phyloP scores from a whole-genome alignment of 1,284 basidiomycete species.

The Wolfiporia cocos region DNA sequence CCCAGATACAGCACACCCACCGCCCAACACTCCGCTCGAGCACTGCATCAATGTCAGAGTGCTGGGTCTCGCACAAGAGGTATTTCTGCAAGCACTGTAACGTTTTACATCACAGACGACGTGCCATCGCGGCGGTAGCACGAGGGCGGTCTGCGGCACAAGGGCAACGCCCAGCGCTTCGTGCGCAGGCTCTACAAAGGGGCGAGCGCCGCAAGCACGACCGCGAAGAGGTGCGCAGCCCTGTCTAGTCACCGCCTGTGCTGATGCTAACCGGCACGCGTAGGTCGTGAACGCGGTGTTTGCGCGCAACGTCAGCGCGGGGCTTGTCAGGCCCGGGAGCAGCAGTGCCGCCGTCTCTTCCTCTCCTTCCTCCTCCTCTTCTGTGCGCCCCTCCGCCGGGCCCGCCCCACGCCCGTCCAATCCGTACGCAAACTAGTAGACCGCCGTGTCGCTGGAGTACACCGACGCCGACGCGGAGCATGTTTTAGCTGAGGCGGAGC shows the following conservation, averaged over 20 bases:
- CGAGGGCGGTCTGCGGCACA: slow-evolving; percentile 90
- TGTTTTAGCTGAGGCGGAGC: slow-evolving; percentile 49
- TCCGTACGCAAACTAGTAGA: slow-evolving; percentile 81
- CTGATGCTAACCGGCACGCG: not conserved
- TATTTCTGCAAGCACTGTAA: slow-evolving; percentile 88
- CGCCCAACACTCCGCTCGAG: not conserved
- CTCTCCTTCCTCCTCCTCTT: too few species aligned
- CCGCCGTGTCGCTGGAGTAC: slow-evolving; percentile 78
- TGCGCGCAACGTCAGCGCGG: slow-evolving; percentile 67
- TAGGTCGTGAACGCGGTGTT: slow-evolving; percentile 74
- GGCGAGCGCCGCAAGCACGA: slow-evolving; percentile 87
- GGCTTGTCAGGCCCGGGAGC: slow-evolving; percentile 42
- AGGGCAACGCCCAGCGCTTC: slow-evolving; percentile 90
- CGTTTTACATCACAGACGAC: slow-evolving; percentile 89
- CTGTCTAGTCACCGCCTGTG: not conserved
- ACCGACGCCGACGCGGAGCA: slow-evolving; percentile 66
- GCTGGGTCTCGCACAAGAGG: slow-evolving; percentile 82
- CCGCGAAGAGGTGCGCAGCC: slow-evolving; percentile 72
- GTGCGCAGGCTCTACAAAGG: slow-evolving; percentile 90
- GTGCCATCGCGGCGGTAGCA: slow-evolving; percentile 89
- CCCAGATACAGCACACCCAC: too few species aligned
- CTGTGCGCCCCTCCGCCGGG: slow-evolving; percentile 33
- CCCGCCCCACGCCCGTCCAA: slow-evolving; percentile 53
- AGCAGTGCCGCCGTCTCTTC: slow-evolving; percentile 32
- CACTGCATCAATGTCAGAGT: slow-evolving; percentile 62